Evolutionary conservation across 306 rosid genomes (phyloP).

Genomic region (Ochetophila trinervis): DNA sequence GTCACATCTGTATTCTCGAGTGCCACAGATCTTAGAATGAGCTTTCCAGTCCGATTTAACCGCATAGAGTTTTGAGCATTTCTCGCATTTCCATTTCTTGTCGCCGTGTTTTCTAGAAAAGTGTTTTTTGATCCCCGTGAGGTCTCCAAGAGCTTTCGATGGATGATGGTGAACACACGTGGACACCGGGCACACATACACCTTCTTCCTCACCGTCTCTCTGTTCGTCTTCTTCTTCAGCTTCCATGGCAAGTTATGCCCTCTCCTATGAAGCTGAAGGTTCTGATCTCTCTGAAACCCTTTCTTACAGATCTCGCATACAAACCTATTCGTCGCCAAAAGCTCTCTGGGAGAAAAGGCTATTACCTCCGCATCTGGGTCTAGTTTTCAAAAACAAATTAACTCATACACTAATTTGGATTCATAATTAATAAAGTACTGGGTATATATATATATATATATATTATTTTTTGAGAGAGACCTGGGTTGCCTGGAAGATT

Average conservation of each 20-base stretch:
- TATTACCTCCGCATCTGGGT: slow-evolving; percentile 87
- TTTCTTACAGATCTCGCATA: slow-evolving; percentile 80
- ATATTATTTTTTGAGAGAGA: slow-evolving; percentile 25
- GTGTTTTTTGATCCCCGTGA: slow-evolving; percentile 90
- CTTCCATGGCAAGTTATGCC: slow-evolving; percentile 93
- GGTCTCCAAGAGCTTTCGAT: slow-evolving; percentile 82
- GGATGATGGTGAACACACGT: slow-evolving; percentile 84
- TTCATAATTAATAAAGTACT: too few species aligned
- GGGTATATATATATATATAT: too few species aligned
- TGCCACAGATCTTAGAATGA: slow-evolving; percentile 90
- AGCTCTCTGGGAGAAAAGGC: slow-evolving; percentile 76
- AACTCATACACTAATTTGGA: too few species aligned
- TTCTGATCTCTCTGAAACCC: slow-evolving; percentile 93
- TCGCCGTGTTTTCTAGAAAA: slow-evolving; percentile 87
- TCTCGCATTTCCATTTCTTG: slow-evolving; percentile 93
- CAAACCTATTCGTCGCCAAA: slow-evolving; percentile 68
- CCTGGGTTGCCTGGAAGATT: slow-evolving; percentile 91
- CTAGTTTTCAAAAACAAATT: slow-evolving; percentile 30
- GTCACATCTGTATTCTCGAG: slow-evolving; percentile 78
- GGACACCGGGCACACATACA: slow-evolving; percentile 71
- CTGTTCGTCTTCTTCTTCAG: slow-evolving; percentile 61
- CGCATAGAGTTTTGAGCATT: slow-evolving; percentile 82
- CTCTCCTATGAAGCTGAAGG: slow-evolving; percentile 84
- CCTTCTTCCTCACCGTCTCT: slow-evolving; percentile 62
- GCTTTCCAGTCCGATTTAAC: slow-evolving; percentile 98